These are phyloP conservation scores for Roridomyces roridus DNA, from an alignment of 768 basidiomycete genomes.

Conservation along the genomic window DNA sequence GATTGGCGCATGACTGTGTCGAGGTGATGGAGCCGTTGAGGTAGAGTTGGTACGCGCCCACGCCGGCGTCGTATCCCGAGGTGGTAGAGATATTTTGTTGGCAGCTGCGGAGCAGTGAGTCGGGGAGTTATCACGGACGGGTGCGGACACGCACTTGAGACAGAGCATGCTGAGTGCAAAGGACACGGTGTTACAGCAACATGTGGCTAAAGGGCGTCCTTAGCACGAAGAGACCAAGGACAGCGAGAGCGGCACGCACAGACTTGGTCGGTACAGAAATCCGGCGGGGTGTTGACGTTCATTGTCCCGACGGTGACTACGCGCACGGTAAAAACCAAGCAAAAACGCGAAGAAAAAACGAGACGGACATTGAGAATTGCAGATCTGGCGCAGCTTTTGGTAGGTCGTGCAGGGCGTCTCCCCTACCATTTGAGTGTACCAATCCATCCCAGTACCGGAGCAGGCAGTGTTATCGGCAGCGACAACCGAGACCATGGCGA, in stretches of 20 bases:
- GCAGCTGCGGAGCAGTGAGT: constrained; percentile 14
- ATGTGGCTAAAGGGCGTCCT: neutral
- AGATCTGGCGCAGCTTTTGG: constrained; percentile 33
- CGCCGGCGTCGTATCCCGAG: constrained; percentile 8
- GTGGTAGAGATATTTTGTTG: constrained; percentile 23
- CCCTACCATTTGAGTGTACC: constrained; percentile 33
- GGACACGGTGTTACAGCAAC: constrained; percentile 31
- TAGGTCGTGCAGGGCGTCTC: constrained; percentile 37
- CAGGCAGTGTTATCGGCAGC: constrained; percentile 29
- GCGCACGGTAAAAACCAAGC: neutral
- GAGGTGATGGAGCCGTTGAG: constrained; percentile 7
- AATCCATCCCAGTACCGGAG: constrained; percentile 29
- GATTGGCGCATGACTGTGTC: neutral
- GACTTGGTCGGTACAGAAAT: constrained; percentile 31
- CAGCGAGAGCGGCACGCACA: constrained; percentile 10
- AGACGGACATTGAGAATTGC: constrained; percentile 28
- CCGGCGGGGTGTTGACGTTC: constrained; percentile 27
- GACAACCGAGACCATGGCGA: neutral
- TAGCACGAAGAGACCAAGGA: neutral
- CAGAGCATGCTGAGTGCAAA: constrained; percentile 32
- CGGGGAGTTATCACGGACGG: neutral
- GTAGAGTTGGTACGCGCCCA: constrained; percentile 26
- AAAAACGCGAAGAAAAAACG: neutral
- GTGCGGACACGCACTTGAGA: constrained; percentile 25
- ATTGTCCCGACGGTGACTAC: constrained; percentile 21